Conservation (phyloP, 352 stramenopile species). For the Globisporangium iwayamae region DNA sequence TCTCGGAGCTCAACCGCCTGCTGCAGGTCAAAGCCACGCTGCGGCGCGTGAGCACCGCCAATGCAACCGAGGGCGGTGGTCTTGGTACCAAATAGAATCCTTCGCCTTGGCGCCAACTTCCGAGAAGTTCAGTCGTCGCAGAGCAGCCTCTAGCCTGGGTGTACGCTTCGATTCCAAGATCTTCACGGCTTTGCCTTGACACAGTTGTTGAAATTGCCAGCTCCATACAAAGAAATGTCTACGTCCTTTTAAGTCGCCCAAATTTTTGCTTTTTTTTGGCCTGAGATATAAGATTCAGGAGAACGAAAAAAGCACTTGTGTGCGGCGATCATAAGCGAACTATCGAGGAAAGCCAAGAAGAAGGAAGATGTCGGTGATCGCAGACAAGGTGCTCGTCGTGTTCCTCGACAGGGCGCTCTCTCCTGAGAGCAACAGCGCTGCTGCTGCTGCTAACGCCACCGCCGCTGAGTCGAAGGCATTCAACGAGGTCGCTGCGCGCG, state of each 20-base stretch:
- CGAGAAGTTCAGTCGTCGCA: too few relatives aligned
- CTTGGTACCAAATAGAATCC: background rate
- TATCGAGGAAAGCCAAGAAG: background rate
- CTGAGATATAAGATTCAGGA: background rate
- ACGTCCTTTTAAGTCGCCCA: background rate
- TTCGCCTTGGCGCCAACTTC: too few relatives aligned
- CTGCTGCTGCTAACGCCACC: background rate
- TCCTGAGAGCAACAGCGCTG: background rate
- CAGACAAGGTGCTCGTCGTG: constrained; percentile 52
- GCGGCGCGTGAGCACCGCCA: constrained; percentile 21
- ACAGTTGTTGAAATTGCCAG: too few relatives aligned
- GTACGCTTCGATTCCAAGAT: too few relatives aligned
- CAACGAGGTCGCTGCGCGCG: constrained; percentile 40
- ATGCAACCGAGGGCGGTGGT: background rate
- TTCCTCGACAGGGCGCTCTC: constrained; percentile 31
- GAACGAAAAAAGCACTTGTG: background rate
- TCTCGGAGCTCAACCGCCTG: constrained; percentile 55
- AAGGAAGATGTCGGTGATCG: constrained; percentile 32
- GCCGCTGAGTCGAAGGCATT: constrained; percentile 17
- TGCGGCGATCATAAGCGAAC: background rate
- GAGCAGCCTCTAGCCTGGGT: too few relatives aligned
- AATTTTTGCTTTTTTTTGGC: background rate
- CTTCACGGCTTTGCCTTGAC: too few relatives aligned
- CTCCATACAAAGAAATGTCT: background rate
- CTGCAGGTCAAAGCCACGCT: constrained; percentile 53